Base-by-base conservation (phyloP, 2,329 filamentous ascomycete species). In the Ophiosphaerella herpotricha region DNA sequence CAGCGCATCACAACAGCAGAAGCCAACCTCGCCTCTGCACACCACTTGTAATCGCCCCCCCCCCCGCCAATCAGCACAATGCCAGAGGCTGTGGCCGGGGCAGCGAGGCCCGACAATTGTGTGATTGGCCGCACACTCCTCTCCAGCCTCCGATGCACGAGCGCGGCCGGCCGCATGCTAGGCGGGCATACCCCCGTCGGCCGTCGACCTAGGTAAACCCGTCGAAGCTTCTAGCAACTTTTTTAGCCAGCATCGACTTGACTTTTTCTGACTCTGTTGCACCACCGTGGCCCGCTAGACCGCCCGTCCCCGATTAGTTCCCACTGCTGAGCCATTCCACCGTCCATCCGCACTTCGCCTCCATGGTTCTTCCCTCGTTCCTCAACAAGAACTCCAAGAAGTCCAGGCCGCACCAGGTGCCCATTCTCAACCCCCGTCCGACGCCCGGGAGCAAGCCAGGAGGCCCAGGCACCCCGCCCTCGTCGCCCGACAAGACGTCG, bases 351-450 rank as follows among this genome's bases (percentile, higher is more conserved):
- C 31, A 38, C 46, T 43, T 61, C 59, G 61, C 61, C 61, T 57
- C 56, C 61, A 72, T 72, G 68, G 68, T 70, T 61, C 65, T 73
- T 65, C 68, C 68, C 57, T 70, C 68, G 33, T 57, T 73, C 62
- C 71, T 73, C 59, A 62, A 60, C 54, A 72, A 71, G 62, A 64
- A 64, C 50, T 68, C 69, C 43, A 72, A 71, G 55, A 72, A 72
- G 67, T 66, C 68, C 38, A 69, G 67, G 56, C 56, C 55, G 55
- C 43, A 50, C 61, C 55, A 60, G 51, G 51, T 51, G 35, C 64
- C 65, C 34, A 51, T 53, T 43, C 61, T 64, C 37, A 43, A 53
- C 55, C 60, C 60, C 57, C 57, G 59, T 45, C 59, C 58, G 43
- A 42, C 59, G 16, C 52, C 62, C 14, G 8, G 18, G 14, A 55